Evolutionary conservation across 2,329 filamentous ascomycete genomes (phyloP).

Genomic region (Fonsecaea multimorphosa): DNA sequence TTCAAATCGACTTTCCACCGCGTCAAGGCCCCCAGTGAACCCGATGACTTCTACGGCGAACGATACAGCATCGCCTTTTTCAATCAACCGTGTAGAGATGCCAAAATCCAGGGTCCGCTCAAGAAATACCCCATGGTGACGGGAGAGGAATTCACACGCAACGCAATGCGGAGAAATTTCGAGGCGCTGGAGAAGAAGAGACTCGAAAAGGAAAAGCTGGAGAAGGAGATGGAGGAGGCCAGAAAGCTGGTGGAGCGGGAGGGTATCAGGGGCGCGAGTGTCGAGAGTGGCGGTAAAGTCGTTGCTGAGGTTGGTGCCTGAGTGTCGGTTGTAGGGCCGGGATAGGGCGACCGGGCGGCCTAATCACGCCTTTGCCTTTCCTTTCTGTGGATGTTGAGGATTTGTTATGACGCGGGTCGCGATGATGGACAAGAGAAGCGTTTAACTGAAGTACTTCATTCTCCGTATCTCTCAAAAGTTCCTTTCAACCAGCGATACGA

Average conservation of each 20-base stretch:
- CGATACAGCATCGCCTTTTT: conserved; percentile 71
- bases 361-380: too few species aligned
- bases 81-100: conserved; percentile 67
- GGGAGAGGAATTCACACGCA: conserved; percentile 64
- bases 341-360: too few species aligned
- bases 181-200: conserved; percentile 52
- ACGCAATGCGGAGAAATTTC: conserved; percentile 62
- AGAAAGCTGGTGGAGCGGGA: conserved; percentile 19
- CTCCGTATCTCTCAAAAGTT: too few species aligned
- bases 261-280: conserved; percentile 2
- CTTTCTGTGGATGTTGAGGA: too few species aligned
- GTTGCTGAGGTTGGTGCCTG: conserved; percentile 28
- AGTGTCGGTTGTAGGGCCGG: background rate
- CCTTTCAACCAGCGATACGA: too few species aligned
- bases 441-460: too few species aligned
- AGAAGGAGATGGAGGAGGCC: conserved; percentile 12
- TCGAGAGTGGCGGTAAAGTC: conserved; percentile 13
- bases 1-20: conserved; percentile 72
- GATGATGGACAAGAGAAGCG: too few species aligned
- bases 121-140: conserved; percentile 69
- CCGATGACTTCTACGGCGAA: conserved; percentile 62
- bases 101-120: conserved; percentile 63
- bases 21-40: conserved; percentile 65
- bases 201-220: conserved; percentile 16
- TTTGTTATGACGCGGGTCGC: too few species aligned